Conservation (phyloP, 1,284 basidiomycete genomes). For the Lentinula novae-zelandiae region DNA sequence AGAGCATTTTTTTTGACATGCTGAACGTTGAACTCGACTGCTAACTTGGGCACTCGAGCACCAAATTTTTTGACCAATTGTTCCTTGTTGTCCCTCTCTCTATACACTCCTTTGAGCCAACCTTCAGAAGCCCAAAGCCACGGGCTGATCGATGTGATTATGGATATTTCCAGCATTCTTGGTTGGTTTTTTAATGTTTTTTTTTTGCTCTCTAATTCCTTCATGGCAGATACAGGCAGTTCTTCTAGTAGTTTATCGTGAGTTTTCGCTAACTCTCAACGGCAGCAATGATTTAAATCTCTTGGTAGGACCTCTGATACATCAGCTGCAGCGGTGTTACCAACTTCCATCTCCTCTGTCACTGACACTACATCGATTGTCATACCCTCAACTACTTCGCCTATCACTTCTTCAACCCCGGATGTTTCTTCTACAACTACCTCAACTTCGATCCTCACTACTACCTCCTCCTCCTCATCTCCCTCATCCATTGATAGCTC, state of each 20-base stretch:
- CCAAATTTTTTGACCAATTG: neutral
- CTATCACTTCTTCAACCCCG: neutral
- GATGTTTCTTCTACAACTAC: neutral
- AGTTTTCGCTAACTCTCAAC: neutral
- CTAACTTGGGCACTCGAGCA: neutral
- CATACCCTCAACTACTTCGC: neutral
- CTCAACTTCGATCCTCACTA: neutral
- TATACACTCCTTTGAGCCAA: neutral
- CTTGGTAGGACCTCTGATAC: neutral
- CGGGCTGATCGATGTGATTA: neutral
- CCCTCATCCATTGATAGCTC: neutral
- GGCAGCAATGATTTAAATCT: neutral
- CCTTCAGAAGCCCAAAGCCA: neutral
- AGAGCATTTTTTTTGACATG: neutral
- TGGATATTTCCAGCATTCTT: neutral
- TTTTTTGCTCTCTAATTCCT: neutral
- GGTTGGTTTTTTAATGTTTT: neutral
- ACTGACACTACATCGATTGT: neutral
- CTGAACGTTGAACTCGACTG: neutral
- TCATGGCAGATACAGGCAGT: neutral
- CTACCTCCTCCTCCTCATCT: neutral
- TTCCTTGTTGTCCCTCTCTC: neutral
- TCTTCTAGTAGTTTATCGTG: neutral
- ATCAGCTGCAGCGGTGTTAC: neutral
- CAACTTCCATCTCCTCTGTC: neutral